A percentile compares a stretch with the other conserved stretches of the same genome.
These are phyloP conservation scores for Fusarium nisikadoi DNA, from an alignment of 2,329 filamentous ascomycete genomes.

Conservation along the genomic window DNA sequence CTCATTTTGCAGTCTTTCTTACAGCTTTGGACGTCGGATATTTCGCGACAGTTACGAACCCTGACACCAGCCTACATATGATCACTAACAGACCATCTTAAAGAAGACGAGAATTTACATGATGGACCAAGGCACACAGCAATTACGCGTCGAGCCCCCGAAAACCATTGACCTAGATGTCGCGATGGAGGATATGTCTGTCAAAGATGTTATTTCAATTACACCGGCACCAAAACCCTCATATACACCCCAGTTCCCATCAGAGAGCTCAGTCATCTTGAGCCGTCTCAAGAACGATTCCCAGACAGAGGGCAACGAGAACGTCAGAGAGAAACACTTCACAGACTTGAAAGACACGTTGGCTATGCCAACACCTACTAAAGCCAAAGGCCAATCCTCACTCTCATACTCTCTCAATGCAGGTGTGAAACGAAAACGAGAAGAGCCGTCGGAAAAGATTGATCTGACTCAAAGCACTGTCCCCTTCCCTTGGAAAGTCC, in stretches of 20 bases:
- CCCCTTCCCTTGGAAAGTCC: slow-evolving; percentile 37
- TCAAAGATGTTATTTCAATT: neutral
- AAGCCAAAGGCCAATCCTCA: slow-evolving; percentile 7
- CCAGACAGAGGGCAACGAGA: neutral
- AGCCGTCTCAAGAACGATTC: slow-evolving; percentile 38
- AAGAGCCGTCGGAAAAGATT: slow-evolving; percentile 17
- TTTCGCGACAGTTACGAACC: neutral
- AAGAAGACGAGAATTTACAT: neutral
- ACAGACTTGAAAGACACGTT: slow-evolving; percentile 23
- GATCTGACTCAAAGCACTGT: slow-evolving; percentile 51
- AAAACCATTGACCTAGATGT: neutral
- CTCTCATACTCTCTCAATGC: slow-evolving; percentile 7
- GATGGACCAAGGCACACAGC: slow-evolving; percentile 6
- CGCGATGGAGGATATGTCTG: neutral
- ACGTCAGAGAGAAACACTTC: neutral
- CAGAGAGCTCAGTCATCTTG: slow-evolving; percentile 43
- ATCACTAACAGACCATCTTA: slow-evolving; percentile 8
- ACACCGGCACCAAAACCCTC: slow-evolving; percentile 8
- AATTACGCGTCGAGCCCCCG: neutral
- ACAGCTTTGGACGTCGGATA: neutral
- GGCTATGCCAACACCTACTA: slow-evolving; percentile 16
- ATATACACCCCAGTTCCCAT: slow-evolving; percentile 48
- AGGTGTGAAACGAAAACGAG: slow-evolving; percentile 47
- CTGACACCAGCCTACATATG: slow-evolving; percentile 1
- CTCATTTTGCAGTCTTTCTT: neutral